Base-by-base conservation (phyloP, 164 flowering plant genomes). In the Sedum album region DNA sequence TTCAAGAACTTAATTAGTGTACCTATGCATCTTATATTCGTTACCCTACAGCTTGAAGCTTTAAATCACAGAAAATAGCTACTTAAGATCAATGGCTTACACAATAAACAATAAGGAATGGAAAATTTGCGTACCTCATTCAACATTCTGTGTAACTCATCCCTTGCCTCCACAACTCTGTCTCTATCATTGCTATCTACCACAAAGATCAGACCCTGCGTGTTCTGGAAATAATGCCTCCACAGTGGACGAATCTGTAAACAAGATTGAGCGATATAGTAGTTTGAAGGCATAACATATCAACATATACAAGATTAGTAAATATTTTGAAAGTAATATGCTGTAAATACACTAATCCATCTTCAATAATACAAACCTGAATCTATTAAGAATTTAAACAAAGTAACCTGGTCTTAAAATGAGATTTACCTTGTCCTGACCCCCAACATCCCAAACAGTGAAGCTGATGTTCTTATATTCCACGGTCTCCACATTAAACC, bases 161-260 rank as follows among this genome's bases (percentile, higher is more conserved):
- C 89, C 76, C 89, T 85, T 49, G 91, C 91, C 75, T 85, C 89
- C 65, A 81, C 78, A 68, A 84, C 77, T 65, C 91, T 83, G 67
- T 85, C 88, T 71, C 86, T 81, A 68, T 87, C 92, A 76, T 88
- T 88, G 84, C 88, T 86, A 69, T 88, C 93, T 68, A 86, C 90
- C 64, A 86, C 93, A 80, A 88, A 88, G 23, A 88, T 86, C 38
- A 88, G 86, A 66, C 90, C 93, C 69, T 88, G 90, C 4, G 89
- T 85, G 80, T 85, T 85, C 70, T 87, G 89, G 82, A 87, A 87
- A 75, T 87, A 87, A 71, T 82, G 88, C 82, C 93, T 84, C 93
- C 90, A 88, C 66, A 88, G 63, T 65, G 90, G 93, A 68, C 88
- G 84, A 68, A 85, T 84, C 89, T 85, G 79, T 57, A n/a, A 6